These are phyloP conservation scores for Pseudogymnoascus sp. DNA, from an alignment of 2,329 filamentous ascomycete genomes.

Conservation along the genomic window DNA sequence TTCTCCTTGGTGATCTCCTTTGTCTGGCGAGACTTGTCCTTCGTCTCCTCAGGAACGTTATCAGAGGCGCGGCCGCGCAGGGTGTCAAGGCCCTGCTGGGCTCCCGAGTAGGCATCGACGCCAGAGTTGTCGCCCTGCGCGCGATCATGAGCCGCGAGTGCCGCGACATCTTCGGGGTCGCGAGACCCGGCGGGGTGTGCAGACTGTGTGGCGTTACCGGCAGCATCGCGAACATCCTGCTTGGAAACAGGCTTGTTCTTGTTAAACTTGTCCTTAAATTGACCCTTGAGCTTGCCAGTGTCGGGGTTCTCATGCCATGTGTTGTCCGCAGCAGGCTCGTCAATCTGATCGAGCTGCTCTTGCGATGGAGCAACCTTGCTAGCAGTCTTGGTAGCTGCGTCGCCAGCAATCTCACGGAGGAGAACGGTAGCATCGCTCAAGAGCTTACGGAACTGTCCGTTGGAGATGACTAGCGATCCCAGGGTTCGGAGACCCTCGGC, in stretches of 20 bases:
- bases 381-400: slow-evolving; percentile 76
- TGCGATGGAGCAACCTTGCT: slow-evolving; percentile 67
- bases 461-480: slow-evolving; percentile 83
- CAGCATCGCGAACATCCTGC: slow-evolving; percentile 54
- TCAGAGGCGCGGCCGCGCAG: slow-evolving; percentile 50
- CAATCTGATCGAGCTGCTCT: slow-evolving; percentile 68
- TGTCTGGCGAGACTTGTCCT: slow-evolving; percentile 42
- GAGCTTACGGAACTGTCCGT: slow-evolving; percentile 84
- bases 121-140: slow-evolving; percentile 38
- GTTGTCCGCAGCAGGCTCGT: slow-evolving; percentile 80
- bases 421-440: slow-evolving; percentile 73
- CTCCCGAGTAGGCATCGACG: slow-evolving; percentile 44
- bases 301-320: slow-evolving; percentile 87
- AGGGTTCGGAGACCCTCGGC: slow-evolving; percentile 80
- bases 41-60: slow-evolving; percentile 55
- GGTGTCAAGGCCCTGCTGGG: slow-evolving; percentile 30
- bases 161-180: slow-evolving; percentile 44
- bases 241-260: slow-evolving; percentile 42
- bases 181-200: slow-evolving; percentile 49
- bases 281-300: slow-evolving; percentile 57
- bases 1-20: slow-evolving; percentile 39
- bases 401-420: slow-evolving; percentile 82
- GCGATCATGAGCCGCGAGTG: slow-evolving; percentile 42
- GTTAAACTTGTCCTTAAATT: slow-evolving; percentile 54
- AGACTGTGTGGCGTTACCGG: slow-evolving; percentile 46